Percentiles rank a stretch among this genome's conserved stretches.
These are phyloP conservation scores for Luffa acutangula DNA, from an alignment of 306 rosid genomes.

Conservation along the genomic window DNA sequence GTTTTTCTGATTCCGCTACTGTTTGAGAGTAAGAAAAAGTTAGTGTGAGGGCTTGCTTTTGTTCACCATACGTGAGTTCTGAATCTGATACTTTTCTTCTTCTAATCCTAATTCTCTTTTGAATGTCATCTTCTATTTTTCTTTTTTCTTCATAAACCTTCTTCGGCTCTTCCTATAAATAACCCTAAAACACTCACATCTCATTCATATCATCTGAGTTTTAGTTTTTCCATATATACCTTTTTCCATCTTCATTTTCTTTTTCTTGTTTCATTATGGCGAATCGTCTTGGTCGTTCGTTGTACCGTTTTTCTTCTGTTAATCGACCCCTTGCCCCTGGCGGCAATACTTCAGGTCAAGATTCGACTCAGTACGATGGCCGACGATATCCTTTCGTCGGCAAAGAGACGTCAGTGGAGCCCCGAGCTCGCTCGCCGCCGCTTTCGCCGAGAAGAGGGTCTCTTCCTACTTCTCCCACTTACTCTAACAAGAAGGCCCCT, in stretches of 20 bases:
- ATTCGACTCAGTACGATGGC: not conserved
- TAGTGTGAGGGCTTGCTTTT: not conserved
- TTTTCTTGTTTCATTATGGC: not conserved
- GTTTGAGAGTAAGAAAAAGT: not conserved
- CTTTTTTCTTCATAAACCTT: not conserved
- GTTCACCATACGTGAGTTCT: not conserved
- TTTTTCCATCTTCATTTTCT: not conserved
- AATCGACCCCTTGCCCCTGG: not conserved
- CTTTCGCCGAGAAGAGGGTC: not conserved
- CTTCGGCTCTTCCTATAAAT: not conserved
- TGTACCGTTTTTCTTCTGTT: not conserved
- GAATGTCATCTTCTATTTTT: not conserved
- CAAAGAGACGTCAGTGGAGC: not conserved
- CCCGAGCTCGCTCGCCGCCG: not conserved
- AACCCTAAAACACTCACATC: not conserved
- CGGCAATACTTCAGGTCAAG: not conserved
- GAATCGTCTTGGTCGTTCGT: not conserved
- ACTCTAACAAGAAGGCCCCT: not conserved
- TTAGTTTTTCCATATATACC: not conserved
- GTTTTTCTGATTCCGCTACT: no score
- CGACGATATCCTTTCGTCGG: not conserved
- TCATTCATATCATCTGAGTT: not conserved
- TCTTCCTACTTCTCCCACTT: not conserved
- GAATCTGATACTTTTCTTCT: slow-evolving; percentile 1
- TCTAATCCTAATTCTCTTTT: not conserved